Base-by-base conservation (phyloP, 2,329 filamentous ascomycete genomes). In the Shiraia bambusicola region DNA sequence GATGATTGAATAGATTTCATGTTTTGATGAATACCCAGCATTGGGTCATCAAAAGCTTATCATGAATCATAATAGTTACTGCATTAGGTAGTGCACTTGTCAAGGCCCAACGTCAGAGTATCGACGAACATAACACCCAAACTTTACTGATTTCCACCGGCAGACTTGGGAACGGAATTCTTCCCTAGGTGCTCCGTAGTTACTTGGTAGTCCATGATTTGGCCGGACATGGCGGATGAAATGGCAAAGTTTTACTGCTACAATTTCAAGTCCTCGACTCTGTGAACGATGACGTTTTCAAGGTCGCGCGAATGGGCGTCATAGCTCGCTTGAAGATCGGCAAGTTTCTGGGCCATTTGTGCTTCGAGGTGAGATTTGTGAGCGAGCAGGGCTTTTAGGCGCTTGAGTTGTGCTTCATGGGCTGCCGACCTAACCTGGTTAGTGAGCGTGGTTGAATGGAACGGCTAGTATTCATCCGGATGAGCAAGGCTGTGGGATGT, bases 321-420 rank as follows among this genome's bases (percentile, higher is more conserved):
- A 33, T 63, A 64, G 10, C 32, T 34, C 2, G 39, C 35, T 17
- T 45, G 45, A 40, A 67, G 31, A 11, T 32, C 27, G 3, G 26
- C 39, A 6, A 61, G 34, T 27, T 52, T 58, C 22, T 35, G 32
- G 2, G 34, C 38, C 55, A 67, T 62, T 6, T 42, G 28, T n/a
- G 47, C 38, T 42, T 66, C 64, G 29, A 66, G 48, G 2, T 47
- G 37, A 12, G 43, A 39, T 32, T 66, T 65, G 25, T 49, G 39
- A 6, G 34, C 39, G 13, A 66, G 32, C 1, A 67, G 53, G 1
- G 52, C 36, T 8, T 49, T 38, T 31, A 67, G 54, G 10, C 52
- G 53, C 17, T 46, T 40, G 26, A 62, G 39, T 39, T 64, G 57
- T 7, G 56, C 53, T 32, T 50, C 15, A 40, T 63, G 53, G 7